Evolutionary conservation across 176 grass and related monocot genomes (phyloP).

Genomic region (maize (Zea mays)): DNA sequence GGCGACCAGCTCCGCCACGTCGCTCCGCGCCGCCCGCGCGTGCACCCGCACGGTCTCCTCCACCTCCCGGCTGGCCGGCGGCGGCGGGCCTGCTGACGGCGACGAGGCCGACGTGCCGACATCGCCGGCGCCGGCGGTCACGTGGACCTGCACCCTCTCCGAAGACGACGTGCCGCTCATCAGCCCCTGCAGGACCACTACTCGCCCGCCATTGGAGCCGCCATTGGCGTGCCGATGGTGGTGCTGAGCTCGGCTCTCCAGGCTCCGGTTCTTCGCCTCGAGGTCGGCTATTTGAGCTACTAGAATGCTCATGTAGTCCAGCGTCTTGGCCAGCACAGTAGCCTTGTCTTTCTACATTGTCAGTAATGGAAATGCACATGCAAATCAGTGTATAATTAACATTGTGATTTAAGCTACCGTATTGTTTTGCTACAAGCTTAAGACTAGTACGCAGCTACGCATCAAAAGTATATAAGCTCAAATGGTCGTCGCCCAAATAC

Average conservation of each 20-base stretch:
- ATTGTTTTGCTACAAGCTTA: too few relatives aligned
- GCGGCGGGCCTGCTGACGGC: neutral
- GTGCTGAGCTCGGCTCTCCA: slow-evolving; percentile 41
- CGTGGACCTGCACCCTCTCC: slow-evolving; percentile 41
- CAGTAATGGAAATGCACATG: neutral
- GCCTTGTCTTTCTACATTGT: slow-evolving; percentile 71
- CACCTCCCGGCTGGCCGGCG: neutral
- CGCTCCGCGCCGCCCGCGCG: slow-evolving; percentile 23
- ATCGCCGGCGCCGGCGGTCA: neutral
- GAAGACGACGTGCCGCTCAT: neutral
- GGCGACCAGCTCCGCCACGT: slow-evolving; percentile 48
- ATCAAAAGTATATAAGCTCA: neutral
- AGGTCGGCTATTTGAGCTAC: slow-evolving; percentile 57
- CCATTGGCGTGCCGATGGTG: slow-evolving; percentile 1
- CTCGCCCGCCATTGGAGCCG: neutral
- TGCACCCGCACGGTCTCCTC: slow-evolving; percentile 45
- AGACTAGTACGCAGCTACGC: too few relatives aligned
- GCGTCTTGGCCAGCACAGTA: slow-evolving; percentile 59
- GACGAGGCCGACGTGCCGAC: neutral
- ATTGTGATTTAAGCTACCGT: neutral
- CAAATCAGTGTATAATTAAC: too few relatives aligned
- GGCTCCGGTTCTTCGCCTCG: slow-evolving; percentile 54
- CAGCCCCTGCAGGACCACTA: neutral
- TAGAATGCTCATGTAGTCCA: slow-evolving; percentile 61
- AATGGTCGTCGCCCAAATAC: neutral